Evolutionary conservation across 1,284 basidiomycete species (phyloP), one percentile per base, ranked within the genome.

Genomic region (Malassezia obtusa): DNA sequence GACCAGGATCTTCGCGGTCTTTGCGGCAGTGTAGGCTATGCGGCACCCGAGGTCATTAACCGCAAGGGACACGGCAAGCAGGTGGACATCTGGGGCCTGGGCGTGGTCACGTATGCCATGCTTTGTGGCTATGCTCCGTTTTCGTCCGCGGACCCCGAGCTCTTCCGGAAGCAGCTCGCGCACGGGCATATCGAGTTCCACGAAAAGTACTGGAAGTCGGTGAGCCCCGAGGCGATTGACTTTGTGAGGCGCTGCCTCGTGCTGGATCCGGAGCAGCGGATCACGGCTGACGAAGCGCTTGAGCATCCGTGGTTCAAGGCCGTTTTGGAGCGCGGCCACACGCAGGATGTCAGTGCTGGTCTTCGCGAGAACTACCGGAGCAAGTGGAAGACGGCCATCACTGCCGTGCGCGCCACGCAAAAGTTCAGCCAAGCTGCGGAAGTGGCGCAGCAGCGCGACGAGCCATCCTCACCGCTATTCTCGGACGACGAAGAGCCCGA

Each of bases 81-180:
- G 6, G 90, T 95, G 10, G 92, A 96, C 73, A 77, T 92, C 36
- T 96, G 92, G 92, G 84, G 85, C 45, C 84, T 84, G 10, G 92
- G 92, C 0, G 83, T 96, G 59, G 94, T 98, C 64, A 87, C 89
- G 12, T 98, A 94, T 49, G 75, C 74, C 15, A 66, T 77, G 59
- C 58, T 73, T 9, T 73, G 67, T 41, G 71, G 71, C 14, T 72
- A 73, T 54, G 71, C 73, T 0, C 94, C 92, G 0, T 96, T 96
- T 79, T 82, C 89, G 32, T 84, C 85, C 0, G 85, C 88, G 38
- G 85, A 91, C 65, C 78, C 83, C 45, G 80, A 81, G 48, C 82
- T 84, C 52, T 79, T 95, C 45, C 80, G 87, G 45, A 80, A 82
- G 31, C 89, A 95, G 73, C 91, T 88, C 15, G 84, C 82, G 1